A percentile compares a stretch with the other conserved stretches of the same genome.
Evolutionary conservation across 768 basidiomycete genomes (phyloP).

Genomic region (Suillus bovinus): DNA sequence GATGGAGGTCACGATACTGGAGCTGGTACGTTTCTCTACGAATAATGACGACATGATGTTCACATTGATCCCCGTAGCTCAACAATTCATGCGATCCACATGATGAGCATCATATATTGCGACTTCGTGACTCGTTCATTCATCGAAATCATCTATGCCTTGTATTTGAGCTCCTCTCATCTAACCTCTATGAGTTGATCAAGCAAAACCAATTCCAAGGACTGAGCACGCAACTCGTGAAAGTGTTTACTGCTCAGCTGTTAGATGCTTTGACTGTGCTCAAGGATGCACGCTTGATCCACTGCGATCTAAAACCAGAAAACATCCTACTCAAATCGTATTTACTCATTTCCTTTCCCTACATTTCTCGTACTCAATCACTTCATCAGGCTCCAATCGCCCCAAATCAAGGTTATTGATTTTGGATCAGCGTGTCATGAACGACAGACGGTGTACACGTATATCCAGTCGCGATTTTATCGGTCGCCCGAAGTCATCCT

Average conservation of each 20-base stretch:
- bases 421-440: conserved; percentile 99
- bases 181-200: conserved; percentile 98
- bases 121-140: conserved; percentile 94
- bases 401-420: conserved; percentile 98
- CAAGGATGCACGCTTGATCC: conserved; percentile 94
- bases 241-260: conserved; percentile 96
- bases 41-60: background rate
- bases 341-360: conserved; percentile 17
- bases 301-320: conserved; percentile 98
- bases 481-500: conserved; percentile 96
- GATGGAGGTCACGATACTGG: conserved; percentile 99
- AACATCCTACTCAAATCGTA: conserved; percentile 97
- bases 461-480: conserved; percentile 99
- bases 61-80: conserved; percentile 51
- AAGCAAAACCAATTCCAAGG: conserved; percentile 99
- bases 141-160: conserved; percentile 96
- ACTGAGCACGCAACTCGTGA: conserved; percentile 93
- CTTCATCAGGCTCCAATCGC: conserved; percentile 79
- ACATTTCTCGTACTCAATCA: conserved; percentile 7
- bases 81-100: conserved; percentile 93
- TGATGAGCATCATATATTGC: conserved; percentile 96
- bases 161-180: conserved; percentile 95
- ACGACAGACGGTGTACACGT: conserved; percentile 99
- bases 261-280: conserved; percentile 90
- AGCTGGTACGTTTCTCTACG: conserved; percentile 67